phyloP scores from a whole-genome alignment of 306 rosid genomes.

The Sindora glabra region DNA sequence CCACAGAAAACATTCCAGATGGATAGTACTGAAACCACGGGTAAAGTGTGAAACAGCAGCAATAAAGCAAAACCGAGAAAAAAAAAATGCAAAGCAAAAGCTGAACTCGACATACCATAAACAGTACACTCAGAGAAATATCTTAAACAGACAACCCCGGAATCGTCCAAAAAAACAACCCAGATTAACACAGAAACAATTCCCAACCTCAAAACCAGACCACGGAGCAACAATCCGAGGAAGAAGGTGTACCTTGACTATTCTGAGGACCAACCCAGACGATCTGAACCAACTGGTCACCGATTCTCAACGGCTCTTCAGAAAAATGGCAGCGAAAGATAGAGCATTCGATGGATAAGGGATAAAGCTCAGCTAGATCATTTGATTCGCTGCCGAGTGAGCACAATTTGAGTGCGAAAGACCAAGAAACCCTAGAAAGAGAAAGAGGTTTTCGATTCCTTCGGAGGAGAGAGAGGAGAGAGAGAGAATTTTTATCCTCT shows the following conservation, averaged over 20 bases:
- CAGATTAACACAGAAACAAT: slow-evolving; percentile 30
- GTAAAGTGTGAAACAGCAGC: slow-evolving; percentile 20
- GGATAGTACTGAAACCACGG: slow-evolving; percentile 10
- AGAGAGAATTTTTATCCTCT: slow-evolving; percentile 37
- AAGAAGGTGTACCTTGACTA: slow-evolving; percentile 23
- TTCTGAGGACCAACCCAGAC: slow-evolving; percentile 19
- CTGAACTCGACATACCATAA: slow-evolving; percentile 54
- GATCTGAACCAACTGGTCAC: slow-evolving; percentile 22
- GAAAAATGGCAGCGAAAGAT: slow-evolving; percentile 13
- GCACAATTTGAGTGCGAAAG: slow-evolving; percentile 52
- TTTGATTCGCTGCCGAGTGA: slow-evolving; percentile 26
- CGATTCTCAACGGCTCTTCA: slow-evolving; percentile 45
- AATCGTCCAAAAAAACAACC: slow-evolving; percentile 9
- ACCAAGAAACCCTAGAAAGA: slow-evolving; percentile 74
- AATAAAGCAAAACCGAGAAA: slow-evolving; percentile 34
- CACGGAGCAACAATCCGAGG: slow-evolving; percentile 2
- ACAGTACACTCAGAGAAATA: slow-evolving; percentile 50
- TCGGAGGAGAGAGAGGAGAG: slow-evolving; percentile 18
- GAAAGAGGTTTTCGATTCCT: slow-evolving; percentile 46
- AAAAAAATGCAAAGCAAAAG: slow-evolving; percentile 32
- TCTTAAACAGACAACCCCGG: slow-evolving; percentile 19
- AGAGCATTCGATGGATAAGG: slow-evolving; percentile 18
- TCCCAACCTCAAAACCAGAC: slow-evolving; percentile 9
- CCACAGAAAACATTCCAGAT: slow-evolving; percentile 9
- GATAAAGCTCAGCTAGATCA: slow-evolving; percentile 14